Conservation (phyloP, 108 stramenopile species). For the Cyclotella baltica region DNA sequence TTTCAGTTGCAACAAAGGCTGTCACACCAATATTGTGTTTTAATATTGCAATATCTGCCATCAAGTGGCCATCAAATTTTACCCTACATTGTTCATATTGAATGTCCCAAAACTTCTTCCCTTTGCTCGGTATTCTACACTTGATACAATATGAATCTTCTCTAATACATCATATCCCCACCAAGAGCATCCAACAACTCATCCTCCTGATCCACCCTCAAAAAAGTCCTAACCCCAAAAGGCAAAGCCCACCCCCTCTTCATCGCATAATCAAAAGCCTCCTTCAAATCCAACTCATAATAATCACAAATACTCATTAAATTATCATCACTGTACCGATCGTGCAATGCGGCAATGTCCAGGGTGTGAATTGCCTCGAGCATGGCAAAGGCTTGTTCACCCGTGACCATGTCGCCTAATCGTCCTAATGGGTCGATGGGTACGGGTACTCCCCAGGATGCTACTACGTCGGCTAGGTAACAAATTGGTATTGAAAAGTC, state of each 20-base stretch:
- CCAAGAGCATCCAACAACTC: constrained; percentile 63
- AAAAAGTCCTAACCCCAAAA: constrained; percentile 83
- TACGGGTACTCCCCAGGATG: constrained; percentile 79
- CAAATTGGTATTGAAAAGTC: constrained; percentile 84
- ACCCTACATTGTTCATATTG: too few relatives aligned
- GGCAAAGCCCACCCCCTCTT: constrained; percentile 88
- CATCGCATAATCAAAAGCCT: constrained; percentile 83
- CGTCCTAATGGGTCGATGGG: constrained; percentile 74
- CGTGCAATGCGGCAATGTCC: constrained; percentile 76
- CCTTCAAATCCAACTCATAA: constrained; percentile 77
- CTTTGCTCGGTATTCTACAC: too few relatives aligned
- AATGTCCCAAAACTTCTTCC: too few relatives aligned
- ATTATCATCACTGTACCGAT: constrained; percentile 77
- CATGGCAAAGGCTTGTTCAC: constrained; percentile 89
- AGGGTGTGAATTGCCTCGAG: constrained; percentile 86
- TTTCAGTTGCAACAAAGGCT: too few relatives aligned
- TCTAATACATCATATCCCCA: background rate
- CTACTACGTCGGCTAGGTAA: constrained; percentile 86
- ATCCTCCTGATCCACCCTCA: constrained; percentile 86
- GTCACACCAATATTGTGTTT: too few relatives aligned
- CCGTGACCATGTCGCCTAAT: constrained; percentile 89
- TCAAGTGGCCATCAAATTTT: too few relatives aligned
- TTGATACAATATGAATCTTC: too few relatives aligned
- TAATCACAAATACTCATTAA: constrained; percentile 69
- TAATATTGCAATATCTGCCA: too few relatives aligned